Evolutionary conservation across 768 basidiomycete species (phyloP).

Genomic region (Leccinum variicolor): DNA sequence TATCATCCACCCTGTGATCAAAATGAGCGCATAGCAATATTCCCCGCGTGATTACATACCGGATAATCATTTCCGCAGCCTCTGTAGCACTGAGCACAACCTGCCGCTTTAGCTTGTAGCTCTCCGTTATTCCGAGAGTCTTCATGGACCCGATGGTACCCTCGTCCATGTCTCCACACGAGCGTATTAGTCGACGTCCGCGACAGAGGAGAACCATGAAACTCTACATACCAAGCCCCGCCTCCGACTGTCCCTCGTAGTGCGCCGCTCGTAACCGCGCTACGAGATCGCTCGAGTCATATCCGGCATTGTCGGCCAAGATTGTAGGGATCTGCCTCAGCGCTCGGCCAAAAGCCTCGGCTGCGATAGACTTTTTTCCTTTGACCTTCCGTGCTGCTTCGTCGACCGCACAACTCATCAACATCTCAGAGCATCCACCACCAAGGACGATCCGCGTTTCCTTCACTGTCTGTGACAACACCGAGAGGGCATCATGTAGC

Average conservation of each 20-base stretch:
- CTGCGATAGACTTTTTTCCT: constrained; percentile 95
- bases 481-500: constrained; percentile 94
- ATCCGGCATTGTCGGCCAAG: constrained; percentile 96
- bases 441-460: constrained; percentile 94
- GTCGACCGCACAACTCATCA: constrained; percentile 94
- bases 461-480: constrained; percentile 95
- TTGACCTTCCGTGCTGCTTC: constrained; percentile 79
- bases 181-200: not conserved
- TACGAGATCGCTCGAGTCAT: constrained; percentile 95
- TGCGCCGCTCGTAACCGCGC: constrained; percentile 88
- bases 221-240: constrained; percentile 75
- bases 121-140: constrained; percentile 87
- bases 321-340: constrained; percentile 95
- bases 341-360: constrained; percentile 87
- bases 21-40: constrained; percentile 2
- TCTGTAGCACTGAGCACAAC: constrained; percentile 94
- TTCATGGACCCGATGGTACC: constrained; percentile 87
- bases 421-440: constrained; percentile 97
- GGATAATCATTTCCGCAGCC: constrained; percentile 97
- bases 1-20: constrained; percentile 77
- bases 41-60: constrained; percentile 44
- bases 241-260: constrained; percentile 81
- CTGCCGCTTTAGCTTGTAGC: constrained; percentile 95
- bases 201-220: not conserved
- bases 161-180: constrained; percentile 73